These are phyloP conservation scores for Penicillium janthinellum DNA, from an alignment of 2,329 filamentous ascomycete species.

Conservation along the genomic window DNA sequence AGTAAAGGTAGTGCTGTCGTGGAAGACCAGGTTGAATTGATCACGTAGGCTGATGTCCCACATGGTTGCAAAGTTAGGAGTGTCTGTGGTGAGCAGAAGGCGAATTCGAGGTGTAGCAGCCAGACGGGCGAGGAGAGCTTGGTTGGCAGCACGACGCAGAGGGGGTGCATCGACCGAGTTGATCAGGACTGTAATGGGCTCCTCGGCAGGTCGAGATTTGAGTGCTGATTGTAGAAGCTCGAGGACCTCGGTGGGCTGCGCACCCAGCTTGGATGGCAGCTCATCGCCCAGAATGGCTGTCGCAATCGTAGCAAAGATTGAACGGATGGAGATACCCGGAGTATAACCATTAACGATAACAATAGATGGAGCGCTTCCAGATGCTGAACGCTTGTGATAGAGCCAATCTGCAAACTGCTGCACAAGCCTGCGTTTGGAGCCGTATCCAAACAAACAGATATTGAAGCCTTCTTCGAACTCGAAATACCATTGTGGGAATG, in stretches of 20 bases:
- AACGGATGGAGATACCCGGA: constrained; percentile 47
- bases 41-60: constrained; percentile 88
- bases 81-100: constrained; percentile 80
- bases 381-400: constrained; percentile 47
- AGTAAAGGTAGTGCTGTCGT: constrained; percentile 89
- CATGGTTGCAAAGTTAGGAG: constrained; percentile 80
- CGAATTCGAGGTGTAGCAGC: constrained; percentile 72
- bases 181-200: constrained; percentile 68
- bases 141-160: constrained; percentile 70
- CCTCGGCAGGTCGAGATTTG: constrained; percentile 45
- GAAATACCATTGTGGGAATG: constrained; percentile 90
- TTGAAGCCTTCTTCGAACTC: constrained; percentile 86
- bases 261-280: constrained; percentile 55
- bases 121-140: constrained; percentile 74
- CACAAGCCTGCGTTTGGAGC: constrained; percentile 78
- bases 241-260: constrained; percentile 69
- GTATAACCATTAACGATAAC: constrained; percentile 85
- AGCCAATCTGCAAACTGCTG: constrained; percentile 73
- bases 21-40: constrained; percentile 83
- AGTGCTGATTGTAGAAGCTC: constrained; percentile 67
- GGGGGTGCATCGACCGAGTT: constrained; percentile 83
- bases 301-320: constrained; percentile 61
- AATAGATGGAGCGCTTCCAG: constrained; percentile 57
- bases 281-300: constrained; percentile 56
- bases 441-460: constrained; percentile 88